phyloP scores from a whole-genome alignment of 345 rosid species.

The Eucalyptus camaldulensis region DNA sequence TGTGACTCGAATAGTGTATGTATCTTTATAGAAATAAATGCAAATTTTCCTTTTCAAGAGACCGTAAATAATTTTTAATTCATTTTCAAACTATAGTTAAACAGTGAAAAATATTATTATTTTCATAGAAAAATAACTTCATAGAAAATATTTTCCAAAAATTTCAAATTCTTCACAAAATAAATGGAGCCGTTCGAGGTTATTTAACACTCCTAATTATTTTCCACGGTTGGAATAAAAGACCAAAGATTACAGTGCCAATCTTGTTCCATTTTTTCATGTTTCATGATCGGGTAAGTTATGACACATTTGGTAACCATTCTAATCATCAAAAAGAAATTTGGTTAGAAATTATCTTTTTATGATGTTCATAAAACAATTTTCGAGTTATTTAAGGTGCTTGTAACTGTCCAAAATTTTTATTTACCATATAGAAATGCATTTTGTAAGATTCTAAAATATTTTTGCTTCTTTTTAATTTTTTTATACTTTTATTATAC shows the following conservation, averaged over 20 bases:
- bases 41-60: background rate
- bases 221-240: slow-evolving; percentile 28
- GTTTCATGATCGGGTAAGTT: slow-evolving; percentile 66
- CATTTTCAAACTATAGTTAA: background rate
- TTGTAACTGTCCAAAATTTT: no score
- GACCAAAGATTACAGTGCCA: slow-evolving; percentile 35
- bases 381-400: rapidly evolving
- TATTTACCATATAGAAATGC: no score
- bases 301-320: background rate
- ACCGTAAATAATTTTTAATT: background rate
- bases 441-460: no score
- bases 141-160: background rate
- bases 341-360: no score
- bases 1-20: background rate
- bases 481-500: no score
- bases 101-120: background rate
- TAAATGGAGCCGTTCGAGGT: background rate
- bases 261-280: slow-evolving; percentile 52
- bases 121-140: background rate
- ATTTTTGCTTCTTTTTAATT: no score
- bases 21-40: background rate
- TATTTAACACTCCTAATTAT: background rate
- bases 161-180: rapidly evolving
- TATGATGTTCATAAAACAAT: no score
- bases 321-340: rapidly evolving